Percentiles rank a stretch among this genome's conserved stretches.
Conservation (phyloP, 495 filamentous ascomycete genomes). For the Podospora appendiculata region DNA sequence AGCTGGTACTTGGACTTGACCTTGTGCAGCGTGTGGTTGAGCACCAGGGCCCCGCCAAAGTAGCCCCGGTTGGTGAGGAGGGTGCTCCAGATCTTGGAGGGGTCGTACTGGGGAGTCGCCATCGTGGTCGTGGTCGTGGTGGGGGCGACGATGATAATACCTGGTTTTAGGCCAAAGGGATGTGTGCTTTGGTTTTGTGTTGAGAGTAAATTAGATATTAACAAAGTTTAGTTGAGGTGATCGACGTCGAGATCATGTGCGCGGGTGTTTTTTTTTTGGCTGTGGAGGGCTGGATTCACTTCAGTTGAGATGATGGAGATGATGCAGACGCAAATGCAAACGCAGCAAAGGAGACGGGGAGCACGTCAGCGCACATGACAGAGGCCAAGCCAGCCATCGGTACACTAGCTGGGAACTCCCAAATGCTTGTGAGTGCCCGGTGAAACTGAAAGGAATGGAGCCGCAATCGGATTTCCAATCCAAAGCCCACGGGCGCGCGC, state of each 20-base stretch:
- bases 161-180: no score
- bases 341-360: not conserved
- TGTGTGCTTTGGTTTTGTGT: not conserved
- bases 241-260: not conserved
- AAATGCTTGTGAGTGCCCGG: no score
- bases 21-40: constrained; percentile 30
- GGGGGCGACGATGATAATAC: no score
- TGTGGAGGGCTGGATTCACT: not conserved
- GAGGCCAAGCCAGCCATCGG: not conserved
- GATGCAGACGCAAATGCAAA: not conserved
- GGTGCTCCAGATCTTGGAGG: constrained; percentile 33
- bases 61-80: constrained; percentile 31
- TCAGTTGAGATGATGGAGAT: not conserved
- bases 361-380: constrained; percentile 12
- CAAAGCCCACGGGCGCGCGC: no score
- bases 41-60: constrained; percentile 29
- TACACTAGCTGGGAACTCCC: not conserved
- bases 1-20: constrained; percentile 28
- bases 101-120: constrained; percentile 1
- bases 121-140: not conserved
- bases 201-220: not conserved
- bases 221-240: no score
- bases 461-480: not conserved
- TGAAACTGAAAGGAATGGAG: not conserved
- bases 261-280: not conserved